These are phyloP conservation scores for Starmerella etchellsii DNA, from an alignment of 805 yeast genomes.

Conservation along the genomic window DNA sequence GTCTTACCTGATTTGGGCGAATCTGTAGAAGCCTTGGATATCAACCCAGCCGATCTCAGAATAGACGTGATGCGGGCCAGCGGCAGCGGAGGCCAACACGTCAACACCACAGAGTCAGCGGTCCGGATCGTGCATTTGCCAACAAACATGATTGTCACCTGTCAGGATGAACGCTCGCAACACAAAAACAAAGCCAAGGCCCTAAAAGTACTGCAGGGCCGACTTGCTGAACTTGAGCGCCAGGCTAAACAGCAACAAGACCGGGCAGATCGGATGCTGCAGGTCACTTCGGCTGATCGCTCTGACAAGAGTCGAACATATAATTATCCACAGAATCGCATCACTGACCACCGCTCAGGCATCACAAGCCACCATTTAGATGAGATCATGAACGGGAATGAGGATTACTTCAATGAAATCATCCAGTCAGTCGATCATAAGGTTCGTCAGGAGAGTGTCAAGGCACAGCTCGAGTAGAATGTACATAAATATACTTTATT, in stretches of 20 bases:
- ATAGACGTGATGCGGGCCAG: slow-evolving; percentile 96
- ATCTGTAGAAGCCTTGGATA: slow-evolving; percentile 47
- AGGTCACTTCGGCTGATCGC: slow-evolving; percentile 78
- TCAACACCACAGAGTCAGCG: slow-evolving; percentile 93
- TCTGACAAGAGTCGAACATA: slow-evolving; percentile 90
- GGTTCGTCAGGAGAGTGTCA: slow-evolving; percentile 31
- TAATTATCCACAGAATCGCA: slow-evolving; percentile 81
- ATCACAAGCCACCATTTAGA: slow-evolving; percentile 62
- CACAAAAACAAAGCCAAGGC: slow-evolving; percentile 92
- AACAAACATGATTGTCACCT: slow-evolving; percentile 74
- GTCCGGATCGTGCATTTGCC: slow-evolving; percentile 87
- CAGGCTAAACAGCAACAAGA: slow-evolving; percentile 52
- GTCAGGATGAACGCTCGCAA: slow-evolving; percentile 93
- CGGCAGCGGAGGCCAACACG: slow-evolving; percentile 98
- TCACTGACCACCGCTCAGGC: slow-evolving; percentile 90
- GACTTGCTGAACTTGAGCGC: slow-evolving; percentile 71
- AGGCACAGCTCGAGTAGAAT: not conserved
- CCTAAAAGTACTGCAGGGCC: slow-evolving; percentile 62
- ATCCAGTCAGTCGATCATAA: slow-evolving; percentile 39
- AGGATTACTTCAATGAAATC: slow-evolving; percentile 34
- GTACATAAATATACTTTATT: too few relatives aligned
- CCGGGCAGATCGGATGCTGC: slow-evolving; percentile 55
- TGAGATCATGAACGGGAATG: slow-evolving; percentile 48
- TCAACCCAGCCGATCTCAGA: slow-evolving; percentile 76
- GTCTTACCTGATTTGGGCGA: slow-evolving; percentile 58